Evolutionary conservation across 495 filamentous ascomycete genomes (phyloP).

Genomic region (Beverwykella pulmonaria): DNA sequence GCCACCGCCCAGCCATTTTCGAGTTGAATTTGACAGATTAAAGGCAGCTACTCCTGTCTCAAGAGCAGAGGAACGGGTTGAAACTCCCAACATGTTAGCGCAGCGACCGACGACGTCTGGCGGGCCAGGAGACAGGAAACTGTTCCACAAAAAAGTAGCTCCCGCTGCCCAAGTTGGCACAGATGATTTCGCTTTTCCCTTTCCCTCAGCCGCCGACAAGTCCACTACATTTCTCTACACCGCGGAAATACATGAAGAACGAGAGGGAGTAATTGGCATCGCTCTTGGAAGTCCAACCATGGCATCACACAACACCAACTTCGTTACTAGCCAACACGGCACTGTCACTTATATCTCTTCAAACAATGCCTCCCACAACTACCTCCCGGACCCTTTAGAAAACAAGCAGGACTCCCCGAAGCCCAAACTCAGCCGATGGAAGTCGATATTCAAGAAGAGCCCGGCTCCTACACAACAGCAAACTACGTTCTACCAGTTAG

Average conservation of each 20-base stretch:
- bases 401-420: conserved; percentile 39
- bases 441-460: conserved; percentile 54
- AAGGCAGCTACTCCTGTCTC: conserved; percentile 33
- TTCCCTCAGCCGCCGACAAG: conserved; percentile 17
- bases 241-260: conserved; percentile 35
- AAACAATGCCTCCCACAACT: conserved; percentile 26
- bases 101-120: conserved; percentile 36
- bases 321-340: conserved; percentile 21
- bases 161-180: conserved; percentile 16
- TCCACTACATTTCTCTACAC: conserved; percentile 37
- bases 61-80: conserved; percentile 20
- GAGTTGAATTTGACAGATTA: conserved; percentile 31
- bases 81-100: conserved; percentile 28
- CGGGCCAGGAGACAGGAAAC: conserved; percentile 28
- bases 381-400: conserved; percentile 19
- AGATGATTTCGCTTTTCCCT: conserved; percentile 24
- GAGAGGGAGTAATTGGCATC: conserved; percentile 53
- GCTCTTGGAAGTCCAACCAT: conserved; percentile 57
- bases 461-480: conserved; percentile 38
- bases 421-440: conserved; percentile 60
- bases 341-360: conserved; percentile 34
- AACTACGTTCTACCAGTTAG: conserved; percentile 42
- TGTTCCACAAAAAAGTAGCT: conserved; percentile 39
- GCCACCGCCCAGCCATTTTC: conserved; percentile 19
- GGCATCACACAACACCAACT: conserved; percentile 38